phyloP scores from a whole-genome alignment of 1,284 basidiomycete genomes.

The Omphalotus olearius region DNA sequence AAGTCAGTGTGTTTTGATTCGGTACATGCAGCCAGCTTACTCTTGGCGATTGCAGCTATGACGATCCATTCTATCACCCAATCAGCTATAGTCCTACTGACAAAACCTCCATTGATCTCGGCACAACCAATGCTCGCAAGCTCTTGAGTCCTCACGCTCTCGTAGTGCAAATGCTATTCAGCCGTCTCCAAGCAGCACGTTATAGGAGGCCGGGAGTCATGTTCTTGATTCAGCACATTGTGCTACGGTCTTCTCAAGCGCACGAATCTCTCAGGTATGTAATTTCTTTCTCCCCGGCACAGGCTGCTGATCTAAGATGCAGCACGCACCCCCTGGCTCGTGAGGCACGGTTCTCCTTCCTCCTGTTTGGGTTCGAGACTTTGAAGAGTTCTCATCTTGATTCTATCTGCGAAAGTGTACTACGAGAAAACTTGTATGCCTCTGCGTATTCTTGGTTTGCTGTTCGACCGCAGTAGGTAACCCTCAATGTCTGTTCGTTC shows the following conservation, averaged over 20 bases:
- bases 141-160: conserved; percentile 82
- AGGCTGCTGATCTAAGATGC: conserved; percentile 6
- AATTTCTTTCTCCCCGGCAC: not conserved
- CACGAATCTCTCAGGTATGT: conserved; percentile 70
- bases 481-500: not conserved
- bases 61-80: conserved; percentile 85
- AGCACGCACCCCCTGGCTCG: conserved; percentile 92
- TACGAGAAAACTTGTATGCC: conserved; percentile 76
- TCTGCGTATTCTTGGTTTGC: conserved; percentile 92
- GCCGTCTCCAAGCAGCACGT: conserved; percentile 89
- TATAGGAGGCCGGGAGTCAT: conserved; percentile 86
- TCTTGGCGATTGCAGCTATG: conserved; percentile 47
- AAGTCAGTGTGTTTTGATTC: conserved; percentile 52
- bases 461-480: conserved; percentile 77
- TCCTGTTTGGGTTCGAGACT: conserved; percentile 92
- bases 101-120: conserved; percentile 78
- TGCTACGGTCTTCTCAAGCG: conserved; percentile 74
- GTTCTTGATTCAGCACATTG: conserved; percentile 78
- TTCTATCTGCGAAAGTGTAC: conserved; percentile 72
- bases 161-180: conserved; percentile 87
- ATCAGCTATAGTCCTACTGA: conserved; percentile 92
- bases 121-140: conserved; percentile 66
- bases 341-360: conserved; percentile 84
- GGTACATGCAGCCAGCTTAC: conserved; percentile 11
- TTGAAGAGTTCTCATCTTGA: conserved; percentile 88